A percentile compares a stretch with the other conserved stretches of the same genome.
These are phyloP conservation scores for Suillus discolor DNA, from an alignment of 768 basidiomycete genomes.

Conservation along the genomic window DNA sequence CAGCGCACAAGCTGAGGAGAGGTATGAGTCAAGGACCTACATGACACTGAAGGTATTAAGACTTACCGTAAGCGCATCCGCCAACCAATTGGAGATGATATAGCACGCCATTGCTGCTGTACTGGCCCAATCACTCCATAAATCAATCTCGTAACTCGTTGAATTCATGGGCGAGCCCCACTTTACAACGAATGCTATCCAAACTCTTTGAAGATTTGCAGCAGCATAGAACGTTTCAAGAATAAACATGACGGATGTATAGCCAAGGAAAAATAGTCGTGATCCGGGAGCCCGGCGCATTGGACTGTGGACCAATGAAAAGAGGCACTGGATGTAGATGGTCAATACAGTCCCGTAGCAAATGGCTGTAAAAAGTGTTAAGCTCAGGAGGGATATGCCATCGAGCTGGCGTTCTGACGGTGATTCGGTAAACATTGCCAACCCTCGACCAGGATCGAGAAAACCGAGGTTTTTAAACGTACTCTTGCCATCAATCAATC, in stretches of 20 bases:
- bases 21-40: neutral
- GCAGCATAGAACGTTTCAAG: constrained; percentile 30
- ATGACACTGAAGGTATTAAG: constrained; percentile 1
- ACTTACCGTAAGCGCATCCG: constrained; percentile 30
- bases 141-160: constrained; percentile 21
- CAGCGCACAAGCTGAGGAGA: constrained; percentile 4
- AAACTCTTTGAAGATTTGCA: constrained; percentile 30
- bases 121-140: constrained; percentile 26
- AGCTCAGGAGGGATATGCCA: constrained; percentile 4
- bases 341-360: constrained; percentile 3
- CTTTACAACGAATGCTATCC: constrained; percentile 33
- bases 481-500: neutral
- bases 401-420: neutral
- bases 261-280: constrained; percentile 25
- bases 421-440: neutral
- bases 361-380: neutral
- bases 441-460: neutral
- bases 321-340: constrained; percentile 5
- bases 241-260: constrained; percentile 29
- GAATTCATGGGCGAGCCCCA: constrained; percentile 23
- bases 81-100: constrained; percentile 33
- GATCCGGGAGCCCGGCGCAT: neutral
- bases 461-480: neutral
- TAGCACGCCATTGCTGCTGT: constrained; percentile 28
- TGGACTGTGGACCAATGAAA: neutral